Evolutionary conservation across 192 early-diverging fungal genomes (phyloP).

Genomic region (Umbelopsis isabellina): DNA sequence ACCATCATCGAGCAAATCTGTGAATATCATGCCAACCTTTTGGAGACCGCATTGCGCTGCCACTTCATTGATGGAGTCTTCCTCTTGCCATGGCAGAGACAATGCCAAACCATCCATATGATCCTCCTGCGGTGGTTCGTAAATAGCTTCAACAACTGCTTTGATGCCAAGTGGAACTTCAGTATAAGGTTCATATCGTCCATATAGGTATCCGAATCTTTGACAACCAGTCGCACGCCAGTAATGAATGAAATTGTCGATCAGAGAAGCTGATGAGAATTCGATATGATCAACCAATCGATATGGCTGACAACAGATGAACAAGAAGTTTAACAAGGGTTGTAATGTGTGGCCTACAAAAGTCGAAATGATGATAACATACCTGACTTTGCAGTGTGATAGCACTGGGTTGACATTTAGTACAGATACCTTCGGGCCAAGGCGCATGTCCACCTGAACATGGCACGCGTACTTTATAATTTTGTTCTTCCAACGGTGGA

Average conservation of each 20-base stretch:
- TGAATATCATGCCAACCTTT: conserved; percentile 90
- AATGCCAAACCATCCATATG: conserved; percentile 76
- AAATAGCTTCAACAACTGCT: conserved; percentile 92
- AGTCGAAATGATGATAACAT: conserved; percentile 14
- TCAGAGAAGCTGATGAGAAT: conserved; percentile 77
- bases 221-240: conserved; percentile 89
- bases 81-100: conserved; percentile 57
- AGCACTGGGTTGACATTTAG: conserved; percentile 95
- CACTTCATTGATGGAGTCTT: conserved; percentile 59
- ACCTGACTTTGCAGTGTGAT: conserved; percentile 85
- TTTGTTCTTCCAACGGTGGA: conserved; percentile 86
- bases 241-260: conserved; percentile 85
- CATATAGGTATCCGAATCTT: conserved; percentile 94
- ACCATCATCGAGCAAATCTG: conserved; percentile 87
- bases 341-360: not conserved
- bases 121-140: conserved; percentile 89
- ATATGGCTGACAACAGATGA: conserved; percentile 61
- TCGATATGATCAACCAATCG: conserved; percentile 97
- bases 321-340: not conserved
- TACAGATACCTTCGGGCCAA: conserved; percentile 95
- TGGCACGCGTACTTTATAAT: conserved; percentile 75
- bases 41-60: conserved; percentile 70
- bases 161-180: conserved; percentile 96
- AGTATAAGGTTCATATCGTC: conserved; percentile 84
- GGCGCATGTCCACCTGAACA: conserved; percentile 84